Conservation (phyloP, 208 protist genomes). For the Acanthamoeba castellanii region DNA sequence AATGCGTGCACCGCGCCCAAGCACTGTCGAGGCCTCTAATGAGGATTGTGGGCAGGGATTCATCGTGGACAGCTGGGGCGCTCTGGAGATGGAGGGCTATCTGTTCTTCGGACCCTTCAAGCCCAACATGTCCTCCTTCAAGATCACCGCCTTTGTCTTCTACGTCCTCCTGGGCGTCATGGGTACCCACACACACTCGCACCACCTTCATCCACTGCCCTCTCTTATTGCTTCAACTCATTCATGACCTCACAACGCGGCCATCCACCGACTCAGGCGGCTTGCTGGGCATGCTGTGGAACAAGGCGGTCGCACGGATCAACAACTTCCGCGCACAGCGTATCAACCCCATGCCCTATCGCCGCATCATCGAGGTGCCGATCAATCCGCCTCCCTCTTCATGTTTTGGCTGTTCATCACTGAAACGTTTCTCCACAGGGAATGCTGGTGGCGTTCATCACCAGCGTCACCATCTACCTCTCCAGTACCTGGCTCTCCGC, state of each 20-base stretch:
- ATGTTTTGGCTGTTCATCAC: background rate
- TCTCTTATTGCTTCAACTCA: background rate
- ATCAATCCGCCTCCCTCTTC: background rate
- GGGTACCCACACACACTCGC: background rate
- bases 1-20: too few relatives aligned
- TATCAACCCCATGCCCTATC: background rate
- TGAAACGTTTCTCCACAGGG: background rate
- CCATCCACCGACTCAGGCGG: background rate
- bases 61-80: conserved; percentile 21
- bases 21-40: too few relatives aligned
- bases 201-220: background rate
- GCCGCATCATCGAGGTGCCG: conserved; percentile 44
- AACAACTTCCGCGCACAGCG: conserved; percentile 9
- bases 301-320: background rate
- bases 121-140: conserved; percentile 29
- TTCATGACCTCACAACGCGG: background rate
- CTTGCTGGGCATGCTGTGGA: background rate
- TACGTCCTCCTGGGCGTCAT: conserved; percentile 29
- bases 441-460: background rate
- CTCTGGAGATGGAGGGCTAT: conserved; percentile 6
- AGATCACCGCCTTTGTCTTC: conserved; percentile 47
- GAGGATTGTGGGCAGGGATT: conserved; percentile 41
- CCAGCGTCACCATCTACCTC: conserved; percentile 52
- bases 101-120: conserved; percentile 38
- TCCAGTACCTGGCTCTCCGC: conserved; percentile 26